These are phyloP conservation scores for Kluyveromyces aestuarii DNA, from an alignment of 805 yeast genomes.

Conservation along the genomic window DNA sequence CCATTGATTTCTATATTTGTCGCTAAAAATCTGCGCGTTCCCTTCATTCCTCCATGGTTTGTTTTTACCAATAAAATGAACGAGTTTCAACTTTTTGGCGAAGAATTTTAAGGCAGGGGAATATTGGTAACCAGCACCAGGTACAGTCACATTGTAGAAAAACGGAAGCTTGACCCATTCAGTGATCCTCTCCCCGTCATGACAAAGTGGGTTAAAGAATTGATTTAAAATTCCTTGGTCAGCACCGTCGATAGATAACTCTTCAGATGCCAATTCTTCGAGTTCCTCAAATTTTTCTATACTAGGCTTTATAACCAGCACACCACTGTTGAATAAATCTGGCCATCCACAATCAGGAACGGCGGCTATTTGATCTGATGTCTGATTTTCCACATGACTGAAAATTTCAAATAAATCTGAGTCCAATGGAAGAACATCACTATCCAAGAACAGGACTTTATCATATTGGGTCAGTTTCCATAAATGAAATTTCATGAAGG, in stretches of 20 bases:
- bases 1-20: conserved; percentile 5
- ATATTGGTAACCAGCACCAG: conserved; percentile 57
- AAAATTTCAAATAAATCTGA: conserved; percentile 16
- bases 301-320: conserved; percentile 52
- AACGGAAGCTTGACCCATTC: conserved; percentile 72
- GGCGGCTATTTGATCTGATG: conserved; percentile 33
- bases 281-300: conserved; percentile 35
- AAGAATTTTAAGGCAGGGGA: conserved; percentile 60
- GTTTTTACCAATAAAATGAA: conserved; percentile 59
- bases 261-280: conserved; percentile 17
- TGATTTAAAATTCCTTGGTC: conserved; percentile 87
- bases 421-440: conserved; percentile 49
- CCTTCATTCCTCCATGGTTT: conserved; percentile 44
- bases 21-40: neutral
- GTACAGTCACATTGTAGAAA: conserved; percentile 71
- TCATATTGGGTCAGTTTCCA: conserved; percentile 39
- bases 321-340: conserved; percentile 78
- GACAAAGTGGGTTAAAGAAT: conserved; percentile 39
- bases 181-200: conserved; percentile 1
- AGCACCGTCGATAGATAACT: conserved; percentile 68
- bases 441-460: conserved; percentile 50
- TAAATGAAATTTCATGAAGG: conserved; percentile 41
- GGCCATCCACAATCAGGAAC: conserved; percentile 89
- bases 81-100: conserved; percentile 32
- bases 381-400: conserved; percentile 16